Evolutionary conservation across 768 basidiomycete genomes (phyloP).

Genomic region (Pholiota microspora): DNA sequence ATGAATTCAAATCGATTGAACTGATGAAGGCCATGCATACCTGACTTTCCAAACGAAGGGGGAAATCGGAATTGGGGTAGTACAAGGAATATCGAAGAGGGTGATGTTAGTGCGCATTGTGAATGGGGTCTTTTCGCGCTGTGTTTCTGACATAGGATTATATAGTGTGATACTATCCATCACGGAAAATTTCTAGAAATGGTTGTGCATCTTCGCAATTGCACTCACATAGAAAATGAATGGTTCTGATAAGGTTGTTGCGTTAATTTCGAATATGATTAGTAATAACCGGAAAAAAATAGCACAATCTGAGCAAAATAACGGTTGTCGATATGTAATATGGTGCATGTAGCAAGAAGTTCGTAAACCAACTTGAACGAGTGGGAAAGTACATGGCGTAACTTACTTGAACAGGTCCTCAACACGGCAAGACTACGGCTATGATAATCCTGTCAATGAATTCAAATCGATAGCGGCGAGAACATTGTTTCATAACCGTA

Average conservation of each 20-base stretch:
- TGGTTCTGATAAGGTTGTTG: neutral
- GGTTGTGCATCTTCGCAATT: neutral
- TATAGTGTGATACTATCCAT: neutral
- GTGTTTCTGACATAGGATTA: too few relatives aligned
- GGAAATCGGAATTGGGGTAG: constrained; percentile 15
- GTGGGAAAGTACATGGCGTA: too few relatives aligned
- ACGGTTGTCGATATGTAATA: too few relatives aligned
- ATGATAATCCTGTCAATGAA: neutral
- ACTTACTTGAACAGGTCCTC: too few relatives aligned
- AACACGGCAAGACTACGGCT: too few relatives aligned
- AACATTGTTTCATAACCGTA: neutral
- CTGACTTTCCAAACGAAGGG: constrained; percentile 28
- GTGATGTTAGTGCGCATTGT: constrained; percentile 15
- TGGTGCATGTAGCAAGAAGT: too few relatives aligned
- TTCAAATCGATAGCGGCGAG: neutral
- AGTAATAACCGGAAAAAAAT: too few relatives aligned
- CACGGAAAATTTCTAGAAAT: neutral
- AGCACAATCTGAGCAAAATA: too few relatives aligned
- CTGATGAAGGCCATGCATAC: constrained; percentile 12
- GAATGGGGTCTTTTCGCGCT: too few relatives aligned
- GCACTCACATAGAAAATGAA: neutral
- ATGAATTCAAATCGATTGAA: neutral
- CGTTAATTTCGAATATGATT: too few relatives aligned
- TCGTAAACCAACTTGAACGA: too few relatives aligned
- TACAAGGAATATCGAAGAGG: constrained; percentile 20